Evolutionary conservation across 441 rosid species (phyloP).

Genomic region (Gossypium armourianum): DNA sequence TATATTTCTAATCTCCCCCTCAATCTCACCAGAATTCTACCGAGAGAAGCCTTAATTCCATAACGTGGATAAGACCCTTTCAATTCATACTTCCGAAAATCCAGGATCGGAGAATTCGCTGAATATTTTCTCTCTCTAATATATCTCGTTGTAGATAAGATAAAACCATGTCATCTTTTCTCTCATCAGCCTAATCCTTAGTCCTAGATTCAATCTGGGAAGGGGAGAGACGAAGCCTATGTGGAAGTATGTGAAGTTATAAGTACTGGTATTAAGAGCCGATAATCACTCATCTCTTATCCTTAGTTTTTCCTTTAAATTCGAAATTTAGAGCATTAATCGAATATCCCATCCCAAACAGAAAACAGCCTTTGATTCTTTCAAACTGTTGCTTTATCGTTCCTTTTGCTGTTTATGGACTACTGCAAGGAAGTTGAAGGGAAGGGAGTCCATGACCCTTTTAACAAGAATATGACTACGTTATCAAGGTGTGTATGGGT

Average conservation of each 20-base stretch:
- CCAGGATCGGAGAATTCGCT: conserved; percentile 4
- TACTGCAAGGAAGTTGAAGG: conserved; percentile 41
- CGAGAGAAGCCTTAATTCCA: background rate
- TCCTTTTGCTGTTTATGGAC: conserved; percentile 25
- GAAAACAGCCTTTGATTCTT: background rate
- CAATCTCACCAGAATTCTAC: background rate
- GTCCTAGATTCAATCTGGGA: background rate
- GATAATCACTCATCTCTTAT: too few species aligned
- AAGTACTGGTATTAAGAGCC: too few species aligned
- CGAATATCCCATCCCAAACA: background rate
- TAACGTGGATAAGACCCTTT: conserved; percentile 21
- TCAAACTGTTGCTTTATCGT: background rate
- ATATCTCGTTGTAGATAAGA: conserved; percentile 6
- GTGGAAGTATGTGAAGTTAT: too few species aligned
- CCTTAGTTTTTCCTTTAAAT: background rate
- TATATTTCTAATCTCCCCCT: background rate
- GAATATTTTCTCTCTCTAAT: conserved; percentile 6
- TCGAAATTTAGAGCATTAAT: background rate
- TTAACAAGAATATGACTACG: conserved; percentile 19
- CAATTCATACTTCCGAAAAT: conserved; percentile 18
- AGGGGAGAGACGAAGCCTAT: background rate
- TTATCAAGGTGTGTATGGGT: conserved; percentile 26
- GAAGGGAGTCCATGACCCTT: conserved; percentile 46
- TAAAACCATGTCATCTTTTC: background rate
- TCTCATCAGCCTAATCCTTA: background rate